These are phyloP conservation scores for Globisporangium mamillatum DNA, from an alignment of 352 stramenopile genomes.

Conservation along the genomic window DNA sequence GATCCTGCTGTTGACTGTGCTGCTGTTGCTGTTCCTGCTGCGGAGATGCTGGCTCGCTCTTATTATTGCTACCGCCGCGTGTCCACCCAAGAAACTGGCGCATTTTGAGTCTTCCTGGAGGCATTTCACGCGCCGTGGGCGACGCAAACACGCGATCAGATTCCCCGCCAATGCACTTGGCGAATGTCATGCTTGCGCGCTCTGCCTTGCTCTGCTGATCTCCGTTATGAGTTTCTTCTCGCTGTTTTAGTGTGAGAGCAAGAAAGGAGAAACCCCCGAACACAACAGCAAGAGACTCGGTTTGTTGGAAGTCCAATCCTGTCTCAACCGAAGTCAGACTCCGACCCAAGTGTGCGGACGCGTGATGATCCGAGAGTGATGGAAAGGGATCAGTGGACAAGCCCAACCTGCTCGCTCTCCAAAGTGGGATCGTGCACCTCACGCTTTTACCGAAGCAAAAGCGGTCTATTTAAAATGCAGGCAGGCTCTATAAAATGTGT, in stretches of 20 bases:
- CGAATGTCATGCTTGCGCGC: conserved; percentile 39
- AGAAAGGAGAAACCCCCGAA: conserved; percentile 5
- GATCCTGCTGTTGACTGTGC: conserved; percentile 1
- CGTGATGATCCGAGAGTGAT: conserved; percentile 4
- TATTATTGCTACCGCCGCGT: conserved; percentile 24
- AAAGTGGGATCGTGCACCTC: conserved; percentile 7
- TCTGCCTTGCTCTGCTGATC: not conserved
- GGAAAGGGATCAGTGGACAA: not conserved
- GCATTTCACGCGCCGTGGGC: conserved; percentile 29
- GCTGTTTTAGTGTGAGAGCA: not conserved
- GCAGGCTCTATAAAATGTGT: conserved; percentile 7
- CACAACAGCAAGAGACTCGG: not conserved
- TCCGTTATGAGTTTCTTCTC: conserved; percentile 2
- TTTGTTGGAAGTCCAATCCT: not conserved
- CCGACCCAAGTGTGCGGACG: conserved; percentile 1
- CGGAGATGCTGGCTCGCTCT: conserved; percentile 16
- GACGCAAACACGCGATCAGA: conserved; percentile 46
- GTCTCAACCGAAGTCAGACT: not conserved
- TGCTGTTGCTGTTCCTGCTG: conserved; percentile 22
- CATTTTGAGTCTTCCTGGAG: conserved; percentile 37
- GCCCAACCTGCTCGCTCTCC: not conserved
- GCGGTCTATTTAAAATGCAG: conserved; percentile 1
- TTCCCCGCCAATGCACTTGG: conserved; percentile 48
- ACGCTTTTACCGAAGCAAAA: not conserved
- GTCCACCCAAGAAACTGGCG: conserved; percentile 43